Conservation (phyloP, 306 rosid genomes). For the Prunus dulcis region DNA sequence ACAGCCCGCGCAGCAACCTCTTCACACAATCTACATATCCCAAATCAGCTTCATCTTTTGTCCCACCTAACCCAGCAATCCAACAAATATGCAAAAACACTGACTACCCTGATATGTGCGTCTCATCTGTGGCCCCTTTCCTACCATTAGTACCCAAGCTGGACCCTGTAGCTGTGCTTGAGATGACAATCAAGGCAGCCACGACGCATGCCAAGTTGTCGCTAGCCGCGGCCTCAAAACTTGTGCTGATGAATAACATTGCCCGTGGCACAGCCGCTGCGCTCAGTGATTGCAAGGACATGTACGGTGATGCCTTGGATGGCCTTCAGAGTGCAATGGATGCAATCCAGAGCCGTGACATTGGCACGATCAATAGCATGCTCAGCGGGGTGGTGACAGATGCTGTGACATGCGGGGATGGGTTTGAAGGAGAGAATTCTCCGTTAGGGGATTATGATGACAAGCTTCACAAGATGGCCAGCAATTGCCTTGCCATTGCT, state of each 20-base stretch:
- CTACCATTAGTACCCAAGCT: background rate
- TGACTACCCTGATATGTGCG: slow-evolving; percentile 27
- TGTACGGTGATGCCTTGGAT: slow-evolving; percentile 26
- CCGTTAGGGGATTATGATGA: slow-evolving; percentile 8
- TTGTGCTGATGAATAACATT: background rate
- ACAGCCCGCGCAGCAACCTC: background rate
- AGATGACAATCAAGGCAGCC: slow-evolving; percentile 18
- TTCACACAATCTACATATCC: background rate
- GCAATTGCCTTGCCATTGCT: slow-evolving; percentile 41
- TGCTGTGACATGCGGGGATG: slow-evolving; percentile 31
- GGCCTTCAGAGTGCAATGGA: slow-evolving; percentile 27
- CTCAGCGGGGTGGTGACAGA: slow-evolving; percentile 35
- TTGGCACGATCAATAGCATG: slow-evolving; percentile 31
- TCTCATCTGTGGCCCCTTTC: slow-evolving; percentile 20
- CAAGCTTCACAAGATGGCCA: slow-evolving; percentile 26
- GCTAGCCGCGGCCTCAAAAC: background rate
- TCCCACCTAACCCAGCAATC: background rate
- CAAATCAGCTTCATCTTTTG: background rate
- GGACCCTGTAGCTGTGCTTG: slow-evolving; percentile 1
- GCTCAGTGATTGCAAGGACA: slow-evolving; percentile 17
- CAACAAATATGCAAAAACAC: slow-evolving; percentile 24
- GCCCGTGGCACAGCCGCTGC: background rate
- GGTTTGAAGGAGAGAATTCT: slow-evolving; percentile 8
- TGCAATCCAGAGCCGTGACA: slow-evolving; percentile 15
- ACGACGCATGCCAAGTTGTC: background rate